These are phyloP conservation scores for Saturnispora galanensis DNA, from an alignment of 805 yeast species.

Conservation along the genomic window DNA sequence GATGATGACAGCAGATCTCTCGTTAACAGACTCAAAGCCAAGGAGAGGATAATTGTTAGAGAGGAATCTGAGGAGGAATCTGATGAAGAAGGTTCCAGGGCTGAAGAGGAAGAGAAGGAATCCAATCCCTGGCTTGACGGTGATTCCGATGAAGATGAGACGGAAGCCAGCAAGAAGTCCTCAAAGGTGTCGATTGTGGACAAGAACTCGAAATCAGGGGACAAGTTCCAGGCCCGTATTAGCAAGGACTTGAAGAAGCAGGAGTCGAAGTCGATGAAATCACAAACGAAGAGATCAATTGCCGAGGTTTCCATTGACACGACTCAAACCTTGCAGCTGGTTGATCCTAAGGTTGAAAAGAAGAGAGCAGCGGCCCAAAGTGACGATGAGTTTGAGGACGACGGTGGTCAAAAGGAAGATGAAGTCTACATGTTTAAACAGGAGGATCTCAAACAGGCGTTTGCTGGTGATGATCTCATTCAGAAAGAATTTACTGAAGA, in stretches of 20 bases:
- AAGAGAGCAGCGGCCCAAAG: constrained; percentile 7
- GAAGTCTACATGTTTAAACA: constrained; percentile 58
- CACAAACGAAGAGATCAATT: constrained; percentile 3
- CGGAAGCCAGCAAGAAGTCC: constrained; percentile 21
- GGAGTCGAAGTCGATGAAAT: constrained; percentile 26
- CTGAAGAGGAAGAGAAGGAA: constrained; percentile 18
- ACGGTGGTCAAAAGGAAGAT: constrained; percentile 35
- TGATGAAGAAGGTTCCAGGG: constrained; percentile 7
- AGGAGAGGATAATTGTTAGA: constrained; percentile 10
- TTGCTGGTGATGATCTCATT: constrained; percentile 95
- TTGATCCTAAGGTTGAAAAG: constrained; percentile 30
- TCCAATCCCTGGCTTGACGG: constrained; percentile 45
- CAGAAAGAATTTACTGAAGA: constrained; percentile 62
- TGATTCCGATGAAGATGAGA: constrained; percentile 13
- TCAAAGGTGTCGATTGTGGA: constrained; percentile 41
- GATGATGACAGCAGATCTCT: constrained; percentile 43
- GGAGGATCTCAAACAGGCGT: constrained; percentile 77
- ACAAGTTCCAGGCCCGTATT: constrained; percentile 39
- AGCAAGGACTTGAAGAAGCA: constrained; percentile 22
- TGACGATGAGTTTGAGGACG: constrained; percentile 32
- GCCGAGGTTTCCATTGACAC: constrained; percentile 36
- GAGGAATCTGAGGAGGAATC: constrained; percentile 2
- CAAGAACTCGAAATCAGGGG: constrained; percentile 38
- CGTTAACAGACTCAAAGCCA: constrained; percentile 28
- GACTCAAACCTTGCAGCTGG: constrained; percentile 44